Evolutionary conservation across 2,329 filamentous ascomycete genomes (phyloP), one percentile per base, ranked within the genome.

Genomic region (Aureobasidium sp.): DNA sequence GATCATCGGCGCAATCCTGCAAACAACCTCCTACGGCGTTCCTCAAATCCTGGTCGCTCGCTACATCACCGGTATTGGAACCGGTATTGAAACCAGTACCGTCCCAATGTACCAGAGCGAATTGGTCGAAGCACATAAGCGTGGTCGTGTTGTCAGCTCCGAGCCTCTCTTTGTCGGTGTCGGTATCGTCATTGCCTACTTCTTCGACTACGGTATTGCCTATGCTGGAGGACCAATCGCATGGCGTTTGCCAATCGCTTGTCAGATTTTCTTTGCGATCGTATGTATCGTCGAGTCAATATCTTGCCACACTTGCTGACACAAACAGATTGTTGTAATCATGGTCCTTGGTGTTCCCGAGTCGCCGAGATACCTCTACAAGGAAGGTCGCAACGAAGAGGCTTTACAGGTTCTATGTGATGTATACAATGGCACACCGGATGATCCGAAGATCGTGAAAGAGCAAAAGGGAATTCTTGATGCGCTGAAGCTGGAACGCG

Each of bases 241-340:
- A 3, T 81, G 78, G 78, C 68, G 79, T 17, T 62, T 80, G 0
- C 78, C 78, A 0, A 76, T 80, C 45, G 77, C 76, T 5, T 78
- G 74, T 60, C 79, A 81, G 64, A 71, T 76, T 20, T 65, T 80
- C 27, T 76, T 77, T 45, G 72, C 74, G 1, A 62, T 77, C 27
- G 67, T 74, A 58, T 14, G 48, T 65, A 59, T n/a, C 20, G 8
- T 22, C 5, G 2, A 17, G 6, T 17, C 31, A 6, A 14, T 17
- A 2, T 34, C 17, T 17, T 15, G n/a, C 15, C 27, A 5, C 11
- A 34, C 0, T 7, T 22, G 11, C 20, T 48, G 48, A 56, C 12
- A n/a, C 11, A 57, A 20, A 15, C 22, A 68, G 67, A 47, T 74
- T 22, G 76, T 79, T 36, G 72, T 77, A 27, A 62, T 75, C 31